These are phyloP conservation scores for Vicia villosa DNA, from an alignment of 306 rosid species.

Conservation along the genomic window DNA sequence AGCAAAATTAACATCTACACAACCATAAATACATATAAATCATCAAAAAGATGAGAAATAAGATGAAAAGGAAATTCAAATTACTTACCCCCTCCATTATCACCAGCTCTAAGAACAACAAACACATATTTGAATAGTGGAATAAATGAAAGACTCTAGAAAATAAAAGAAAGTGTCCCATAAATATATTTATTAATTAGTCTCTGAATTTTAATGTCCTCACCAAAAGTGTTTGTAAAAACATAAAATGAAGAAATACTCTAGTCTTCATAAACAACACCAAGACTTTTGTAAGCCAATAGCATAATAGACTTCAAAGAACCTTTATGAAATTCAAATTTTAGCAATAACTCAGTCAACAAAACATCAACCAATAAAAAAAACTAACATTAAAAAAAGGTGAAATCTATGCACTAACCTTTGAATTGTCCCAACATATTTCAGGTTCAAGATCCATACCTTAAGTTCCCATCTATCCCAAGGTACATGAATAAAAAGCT, in stretches of 20 bases:
- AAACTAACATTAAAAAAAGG: constrained; percentile 11
- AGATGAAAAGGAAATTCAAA: neutral
- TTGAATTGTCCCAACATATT: constrained; percentile 68
- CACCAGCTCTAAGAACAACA: constrained; percentile 93
- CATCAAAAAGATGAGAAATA: constrained; percentile 15
- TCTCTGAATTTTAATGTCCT: constrained; percentile 86
- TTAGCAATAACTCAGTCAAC: constrained; percentile 14
- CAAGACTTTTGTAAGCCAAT: constrained; percentile 96
- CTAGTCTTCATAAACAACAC: constrained; percentile 95
- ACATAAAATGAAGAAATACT: constrained; percentile 96
- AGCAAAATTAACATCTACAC: constrained; percentile 98
- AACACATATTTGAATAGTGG: constrained; percentile 94
- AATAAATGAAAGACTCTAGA: constrained; percentile 93
- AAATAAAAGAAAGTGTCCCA: constrained; percentile 92
- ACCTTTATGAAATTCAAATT: constrained; percentile 65
- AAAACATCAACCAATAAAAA: neutral
- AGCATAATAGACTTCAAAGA: constrained; percentile 84
- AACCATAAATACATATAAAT: constrained; percentile 34
- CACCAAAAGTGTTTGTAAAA: constrained; percentile 94
- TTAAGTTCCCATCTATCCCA: too few relatives aligned
- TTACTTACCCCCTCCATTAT: constrained; percentile 88
- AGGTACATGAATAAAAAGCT: too few relatives aligned
- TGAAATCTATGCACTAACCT: constrained; percentile 57
- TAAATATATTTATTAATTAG: constrained; percentile 92
- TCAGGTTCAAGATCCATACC: constrained; percentile 76